Conservation (phyloP, 495 filamentous ascomycete species). For the Penicillium verhagenii region DNA sequence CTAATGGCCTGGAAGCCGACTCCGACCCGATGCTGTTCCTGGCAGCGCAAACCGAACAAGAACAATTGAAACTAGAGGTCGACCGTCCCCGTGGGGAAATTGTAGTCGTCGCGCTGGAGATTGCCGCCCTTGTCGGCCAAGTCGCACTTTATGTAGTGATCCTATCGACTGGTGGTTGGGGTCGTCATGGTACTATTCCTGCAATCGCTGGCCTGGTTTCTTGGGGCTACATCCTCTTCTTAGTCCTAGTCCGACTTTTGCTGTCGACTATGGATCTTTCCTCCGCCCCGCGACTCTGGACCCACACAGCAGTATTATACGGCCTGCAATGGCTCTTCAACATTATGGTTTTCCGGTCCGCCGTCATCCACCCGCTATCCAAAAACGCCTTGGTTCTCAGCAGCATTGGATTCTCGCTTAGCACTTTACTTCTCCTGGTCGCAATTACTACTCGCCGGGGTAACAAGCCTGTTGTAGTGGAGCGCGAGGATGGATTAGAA, state of each 20-base stretch:
- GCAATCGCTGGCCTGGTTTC: conserved; percentile 62
- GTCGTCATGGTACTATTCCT: conserved; percentile 55
- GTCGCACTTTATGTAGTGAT: conserved; percentile 64
- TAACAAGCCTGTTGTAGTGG: conserved; percentile 82
- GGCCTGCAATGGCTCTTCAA: conserved; percentile 76
- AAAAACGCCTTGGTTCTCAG: conserved; percentile 56
- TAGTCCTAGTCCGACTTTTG: conserved; percentile 71
- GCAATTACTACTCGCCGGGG: conserved; percentile 82
- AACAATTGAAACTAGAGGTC: conserved; percentile 68
- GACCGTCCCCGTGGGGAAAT: conserved; percentile 75
- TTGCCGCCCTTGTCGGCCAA: conserved; percentile 67
- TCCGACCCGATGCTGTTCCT: conserved; percentile 61
- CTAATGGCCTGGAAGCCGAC: conserved; percentile 38
- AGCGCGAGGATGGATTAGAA: conserved; percentile 82
- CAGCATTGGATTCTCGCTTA: conserved; percentile 69
- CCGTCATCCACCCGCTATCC: conserved; percentile 70
- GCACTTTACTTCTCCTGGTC: conserved; percentile 69
- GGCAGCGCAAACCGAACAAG: conserved; percentile 62
- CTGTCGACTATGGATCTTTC: conserved; percentile 63
- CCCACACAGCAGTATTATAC: conserved; percentile 89
- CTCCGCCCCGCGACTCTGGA: conserved; percentile 76
- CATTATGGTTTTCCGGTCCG: conserved; percentile 77
- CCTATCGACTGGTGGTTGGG: conserved; percentile 55
- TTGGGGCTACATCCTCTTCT: conserved; percentile 80
- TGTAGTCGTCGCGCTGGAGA: conserved; percentile 67